Percentiles rank a stretch among this genome's conserved stretches.
Evolutionary conservation across 2,329 filamentous ascomycete species (phyloP).

Genomic region (Cryphonectria naterciae): DNA sequence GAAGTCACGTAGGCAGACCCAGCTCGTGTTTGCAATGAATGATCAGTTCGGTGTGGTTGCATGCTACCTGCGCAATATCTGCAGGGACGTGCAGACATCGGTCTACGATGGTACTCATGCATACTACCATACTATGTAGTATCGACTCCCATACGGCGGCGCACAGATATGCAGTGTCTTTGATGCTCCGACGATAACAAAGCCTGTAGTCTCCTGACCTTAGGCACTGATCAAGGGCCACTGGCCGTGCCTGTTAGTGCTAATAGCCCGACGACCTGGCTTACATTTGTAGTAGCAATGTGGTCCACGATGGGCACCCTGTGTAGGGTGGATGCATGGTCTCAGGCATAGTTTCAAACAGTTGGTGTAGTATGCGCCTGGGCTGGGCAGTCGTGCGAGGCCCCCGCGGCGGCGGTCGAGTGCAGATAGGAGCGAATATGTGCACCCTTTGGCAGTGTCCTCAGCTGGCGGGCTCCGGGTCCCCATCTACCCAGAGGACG

Average conservation of each 20-base stretch:
- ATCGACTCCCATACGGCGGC: not conserved
- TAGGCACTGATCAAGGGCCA: not conserved
- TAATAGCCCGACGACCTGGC: not conserved
- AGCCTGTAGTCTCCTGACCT: not conserved
- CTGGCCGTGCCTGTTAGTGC: not conserved
- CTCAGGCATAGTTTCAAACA: not conserved
- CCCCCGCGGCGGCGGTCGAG: not conserved
- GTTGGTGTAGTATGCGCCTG: not conserved
- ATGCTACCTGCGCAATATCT: not conserved
- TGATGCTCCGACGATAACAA: not conserved
- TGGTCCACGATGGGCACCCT: not conserved
- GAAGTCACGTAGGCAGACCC: not conserved
- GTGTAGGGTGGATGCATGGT: not conserved
- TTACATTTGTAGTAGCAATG: not conserved
- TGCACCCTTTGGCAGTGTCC: not conserved
- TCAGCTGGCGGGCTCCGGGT: constrained; percentile 14
- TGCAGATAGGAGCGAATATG: not conserved
- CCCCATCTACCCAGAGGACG: constrained; percentile 51
- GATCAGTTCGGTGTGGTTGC: not conserved
- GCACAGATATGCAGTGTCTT: not conserved
- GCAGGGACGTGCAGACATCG: not conserved
- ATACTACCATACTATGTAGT: not conserved
- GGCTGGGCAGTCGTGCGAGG: not conserved
- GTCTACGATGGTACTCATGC: not conserved
- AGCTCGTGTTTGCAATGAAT: not conserved